Percentiles rank a stretch among this genome's conserved stretches.
Conservation (phyloP, 306 rosid species). For the Ormosia emarginata region DNA sequence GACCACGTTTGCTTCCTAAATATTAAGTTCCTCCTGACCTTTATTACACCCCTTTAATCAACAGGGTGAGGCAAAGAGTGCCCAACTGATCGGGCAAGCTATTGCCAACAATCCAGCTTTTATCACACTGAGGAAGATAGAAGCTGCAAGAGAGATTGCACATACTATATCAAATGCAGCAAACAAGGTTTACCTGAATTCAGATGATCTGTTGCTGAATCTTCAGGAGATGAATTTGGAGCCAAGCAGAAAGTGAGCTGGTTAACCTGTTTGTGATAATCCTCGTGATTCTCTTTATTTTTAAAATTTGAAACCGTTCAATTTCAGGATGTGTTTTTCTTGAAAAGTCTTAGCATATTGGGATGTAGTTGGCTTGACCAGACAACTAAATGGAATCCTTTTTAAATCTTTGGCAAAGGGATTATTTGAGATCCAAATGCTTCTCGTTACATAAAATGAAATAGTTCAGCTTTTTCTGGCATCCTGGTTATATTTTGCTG, state of each 20-base stretch:
- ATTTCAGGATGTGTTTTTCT: conserved; percentile 5
- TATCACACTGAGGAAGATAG: conserved; percentile 81
- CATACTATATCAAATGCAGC: conserved; percentile 54
- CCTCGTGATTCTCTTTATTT: background rate
- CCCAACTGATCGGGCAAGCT: conserved; percentile 75
- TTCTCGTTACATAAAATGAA: background rate
- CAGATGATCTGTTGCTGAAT: conserved; percentile 76
- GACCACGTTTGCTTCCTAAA: background rate
- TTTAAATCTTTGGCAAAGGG: background rate
- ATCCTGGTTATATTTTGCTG: background rate
- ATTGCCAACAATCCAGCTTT: conserved; percentile 78
- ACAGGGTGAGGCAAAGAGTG: conserved; percentile 89
- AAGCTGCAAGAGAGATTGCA: conserved; percentile 88
- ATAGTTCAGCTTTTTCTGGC: background rate
- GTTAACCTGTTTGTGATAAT: background rate
- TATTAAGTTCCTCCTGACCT: background rate
- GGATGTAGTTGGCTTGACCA: background rate
- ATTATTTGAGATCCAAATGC: background rate
- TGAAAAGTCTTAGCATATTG: background rate
- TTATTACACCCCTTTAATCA: background rate
- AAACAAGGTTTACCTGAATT: conserved; percentile 63
- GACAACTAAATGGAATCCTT: background rate
- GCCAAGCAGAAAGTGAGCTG: conserved; percentile 30
- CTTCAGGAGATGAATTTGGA: conserved; percentile 66
- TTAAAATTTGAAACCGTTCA: background rate